Conservation (phyloP, 2,329 filamentous ascomycete species). For the Aspergillus viridinutans region DNA sequence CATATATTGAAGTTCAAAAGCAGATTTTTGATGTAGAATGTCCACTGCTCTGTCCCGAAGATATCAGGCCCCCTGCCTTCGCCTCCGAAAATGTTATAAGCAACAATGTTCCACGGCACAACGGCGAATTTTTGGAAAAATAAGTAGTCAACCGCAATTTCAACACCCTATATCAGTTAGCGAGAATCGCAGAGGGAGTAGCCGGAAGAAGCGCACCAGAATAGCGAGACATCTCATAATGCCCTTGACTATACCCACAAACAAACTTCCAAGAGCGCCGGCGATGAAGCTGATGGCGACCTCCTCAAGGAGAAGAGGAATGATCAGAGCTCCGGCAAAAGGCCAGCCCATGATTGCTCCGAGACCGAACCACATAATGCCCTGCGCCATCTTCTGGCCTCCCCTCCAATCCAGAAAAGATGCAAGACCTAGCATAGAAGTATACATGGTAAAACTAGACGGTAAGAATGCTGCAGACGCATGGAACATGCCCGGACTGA, state of each 20-base stretch:
- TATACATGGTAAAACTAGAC: constrained; percentile 96
- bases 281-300: constrained; percentile 50
- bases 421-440: constrained; percentile 76
- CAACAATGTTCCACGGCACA: constrained; percentile 87
- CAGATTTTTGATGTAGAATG: constrained; percentile 91
- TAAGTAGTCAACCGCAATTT: constrained; percentile 70
- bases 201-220: constrained; percentile 53
- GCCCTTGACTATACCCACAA: constrained; percentile 64
- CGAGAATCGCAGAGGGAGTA: not conserved
- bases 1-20: constrained; percentile 93
- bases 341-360: constrained; percentile 90
- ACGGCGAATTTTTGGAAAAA: constrained; percentile 77
- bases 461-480: constrained; percentile 82
- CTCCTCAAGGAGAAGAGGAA: constrained; percentile 80
- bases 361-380: constrained; percentile 85
- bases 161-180: constrained; percentile 53
- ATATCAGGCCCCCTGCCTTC: constrained; percentile 77
- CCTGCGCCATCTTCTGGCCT: constrained; percentile 72
- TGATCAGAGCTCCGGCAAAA: constrained; percentile 76
- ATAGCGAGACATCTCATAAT: constrained; percentile 61
- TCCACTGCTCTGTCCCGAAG: constrained; percentile 94
- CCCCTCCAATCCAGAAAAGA: constrained; percentile 88
- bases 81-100: constrained; percentile 88
- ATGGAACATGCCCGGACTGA: constrained; percentile 90
- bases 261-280: constrained; percentile 57